Evolutionary conservation across 179 eudicot species (phyloP).

Genomic region (Gypsophila paniculata): DNA sequence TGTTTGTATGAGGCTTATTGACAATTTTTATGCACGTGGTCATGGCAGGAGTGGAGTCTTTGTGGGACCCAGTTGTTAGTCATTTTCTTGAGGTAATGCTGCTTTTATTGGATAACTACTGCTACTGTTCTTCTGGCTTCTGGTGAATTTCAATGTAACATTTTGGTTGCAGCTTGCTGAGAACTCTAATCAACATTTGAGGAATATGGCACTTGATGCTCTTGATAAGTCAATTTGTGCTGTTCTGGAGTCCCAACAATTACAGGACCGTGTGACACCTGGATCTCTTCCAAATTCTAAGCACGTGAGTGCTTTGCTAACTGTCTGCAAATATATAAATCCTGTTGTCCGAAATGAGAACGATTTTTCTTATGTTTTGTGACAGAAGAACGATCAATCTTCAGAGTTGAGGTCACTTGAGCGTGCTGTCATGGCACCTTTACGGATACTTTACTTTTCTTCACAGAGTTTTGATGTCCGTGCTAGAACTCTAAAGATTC

Average conservation of each 20-base stretch:
- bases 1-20: conserved; percentile 8
- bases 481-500: conserved; percentile 77
- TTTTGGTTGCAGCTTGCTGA: conserved; percentile 69
- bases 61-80: conserved; percentile 80
- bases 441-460: conserved; percentile 67
- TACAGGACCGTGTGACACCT: conserved; percentile 49
- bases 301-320: conserved; percentile 34
- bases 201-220: conserved; percentile 82
- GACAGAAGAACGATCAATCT: conserved; percentile 40
- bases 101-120: conserved; percentile 2
- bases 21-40: conserved; percentile 2
- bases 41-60: conserved; percentile 82
- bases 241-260: conserved; percentile 79
- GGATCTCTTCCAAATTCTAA: conserved; percentile 37
- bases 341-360: conserved; percentile 8
- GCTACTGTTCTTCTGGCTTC: conserved; percentile 13
- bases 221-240: conserved; percentile 89
- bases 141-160: conserved; percentile 11
- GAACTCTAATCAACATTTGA: conserved; percentile 59
- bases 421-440: conserved; percentile 76
- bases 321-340: not conserved
- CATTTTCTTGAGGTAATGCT: conserved; percentile 83
- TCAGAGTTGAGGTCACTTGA: conserved; percentile 64
- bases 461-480: conserved; percentile 73
- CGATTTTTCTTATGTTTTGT: conserved; percentile 12